These are phyloP conservation scores for Ophiocordyceps australis DNA, from an alignment of 2,329 filamentous ascomycete species.

Conservation along the genomic window DNA sequence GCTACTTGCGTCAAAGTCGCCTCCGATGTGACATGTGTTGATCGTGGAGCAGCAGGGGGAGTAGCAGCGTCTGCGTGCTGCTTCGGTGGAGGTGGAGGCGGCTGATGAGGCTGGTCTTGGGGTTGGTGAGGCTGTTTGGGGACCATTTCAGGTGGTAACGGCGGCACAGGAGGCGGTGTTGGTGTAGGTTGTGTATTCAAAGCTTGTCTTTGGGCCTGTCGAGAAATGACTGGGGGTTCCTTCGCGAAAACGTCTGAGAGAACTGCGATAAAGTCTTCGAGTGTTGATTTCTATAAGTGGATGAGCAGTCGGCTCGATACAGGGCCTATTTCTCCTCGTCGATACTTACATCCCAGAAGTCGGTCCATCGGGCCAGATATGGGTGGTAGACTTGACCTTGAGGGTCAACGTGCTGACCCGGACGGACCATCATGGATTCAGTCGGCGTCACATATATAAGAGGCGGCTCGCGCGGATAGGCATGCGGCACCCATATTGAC, in stretches of 20 bases:
- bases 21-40: slow-evolving; percentile 8
- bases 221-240: slow-evolving; percentile 78
- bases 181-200: slow-evolving; percentile 10
- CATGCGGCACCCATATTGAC: slow-evolving; percentile 81
- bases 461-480: slow-evolving; percentile 73
- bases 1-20: slow-evolving; percentile 4
- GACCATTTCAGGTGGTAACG: slow-evolving; percentile 46
- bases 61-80: slow-evolving; percentile 10
- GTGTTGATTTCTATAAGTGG: slow-evolving; percentile 49
- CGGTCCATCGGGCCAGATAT: slow-evolving; percentile 76
- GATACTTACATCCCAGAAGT: slow-evolving; percentile 71
- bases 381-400: slow-evolving; percentile 93
- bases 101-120: too few species aligned
- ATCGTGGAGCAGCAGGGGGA: slow-evolving; percentile 9
- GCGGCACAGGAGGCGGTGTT: slow-evolving; percentile 50
- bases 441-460: slow-evolving; percentile 80
- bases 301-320: slow-evolving; percentile 3
- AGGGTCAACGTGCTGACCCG: slow-evolving; percentile 85
- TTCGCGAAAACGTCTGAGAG: slow-evolving; percentile 80
- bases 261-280: slow-evolving; percentile 68
- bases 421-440: slow-evolving; percentile 73
- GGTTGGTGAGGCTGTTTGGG: slow-evolving; percentile 19
- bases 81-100: slow-evolving; percentile 34
- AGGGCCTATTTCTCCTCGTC: too few species aligned
- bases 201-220: slow-evolving; percentile 32